Evolutionary conservation across 768 basidiomycete species (phyloP), one percentile per base, ranked within the genome.

Genomic region (Pholiota molesta): DNA sequence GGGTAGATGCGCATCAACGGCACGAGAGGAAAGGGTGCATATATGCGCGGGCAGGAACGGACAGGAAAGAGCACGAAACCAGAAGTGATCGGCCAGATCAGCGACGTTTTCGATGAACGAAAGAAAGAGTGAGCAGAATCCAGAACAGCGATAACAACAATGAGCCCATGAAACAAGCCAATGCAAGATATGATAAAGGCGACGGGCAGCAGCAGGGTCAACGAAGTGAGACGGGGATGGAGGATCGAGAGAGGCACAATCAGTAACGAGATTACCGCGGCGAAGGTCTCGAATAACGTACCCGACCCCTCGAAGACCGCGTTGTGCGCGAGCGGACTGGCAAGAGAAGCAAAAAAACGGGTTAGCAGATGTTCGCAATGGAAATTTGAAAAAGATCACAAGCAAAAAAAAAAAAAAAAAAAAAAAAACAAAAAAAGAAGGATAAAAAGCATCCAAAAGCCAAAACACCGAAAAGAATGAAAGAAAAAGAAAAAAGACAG

Each of bases 261-360:
- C 31, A 19, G 45, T 31, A 29, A 45, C 28, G 11, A 21, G n/a
- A 31, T 45, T 9, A 11, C 17, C 28, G 40, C 29, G 42, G 52
- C 17, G 21, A 70, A 67, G 26, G 14, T 52, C 42, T 44, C 17
- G 21, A 44, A 65, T 65, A 68, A 77, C 75, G 68, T 76, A 80
- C 77, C 70, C 77, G 71, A 66, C 74, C 72, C 68, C 74, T 75
- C 47, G 75, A 75, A 8, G 78, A 78, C 58, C 78, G 71, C 17
- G 78, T 79, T 17, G 73, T 75, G 42, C 78, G 74, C 53, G 77
- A 74, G 59, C 78, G 78, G 10, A 79, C 77, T 77, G 65, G 7
- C 51, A 23, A 61, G 58, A 59, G 59, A 56, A 39, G 53, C 28
- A 21, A 42, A 44, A 5, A n/a, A 44, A 16, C 7, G n/a, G 19